Evolutionary conservation across 2,329 filamentous ascomycete species (phyloP).

Genomic region (Colletotrichum navitas): DNA sequence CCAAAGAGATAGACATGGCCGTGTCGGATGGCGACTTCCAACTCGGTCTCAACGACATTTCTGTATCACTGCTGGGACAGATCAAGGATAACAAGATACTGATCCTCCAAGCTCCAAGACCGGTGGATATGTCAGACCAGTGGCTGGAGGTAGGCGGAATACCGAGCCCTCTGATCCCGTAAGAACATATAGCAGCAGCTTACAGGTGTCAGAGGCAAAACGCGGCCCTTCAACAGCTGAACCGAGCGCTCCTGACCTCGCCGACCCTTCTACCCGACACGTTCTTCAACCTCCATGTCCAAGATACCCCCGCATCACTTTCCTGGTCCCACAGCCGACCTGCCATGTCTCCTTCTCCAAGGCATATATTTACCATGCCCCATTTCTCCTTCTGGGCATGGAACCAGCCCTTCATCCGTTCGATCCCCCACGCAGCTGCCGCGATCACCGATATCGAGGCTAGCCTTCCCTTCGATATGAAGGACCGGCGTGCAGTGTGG

Average conservation of each 20-base stretch:
- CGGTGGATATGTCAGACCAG: constrained; percentile 56
- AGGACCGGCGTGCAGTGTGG: constrained; percentile 62
- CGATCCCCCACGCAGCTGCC: constrained; percentile 54
- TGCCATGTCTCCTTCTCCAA: constrained; percentile 52
- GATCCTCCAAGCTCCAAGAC: constrained; percentile 58
- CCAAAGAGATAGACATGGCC: constrained; percentile 59
- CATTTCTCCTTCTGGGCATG: constrained; percentile 70
- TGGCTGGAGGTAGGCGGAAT: constrained; percentile 54
- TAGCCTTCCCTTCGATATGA: constrained; percentile 44
- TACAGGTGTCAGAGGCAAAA: constrained; percentile 55
- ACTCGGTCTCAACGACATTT: constrained; percentile 48
- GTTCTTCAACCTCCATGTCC: constrained; percentile 64
- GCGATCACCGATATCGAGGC: constrained; percentile 56
- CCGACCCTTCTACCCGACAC: constrained; percentile 63
- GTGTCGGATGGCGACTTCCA: constrained; percentile 59
- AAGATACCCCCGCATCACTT: constrained; percentile 60
- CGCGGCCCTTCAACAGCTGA: constrained; percentile 66
- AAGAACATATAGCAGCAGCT: constrained; percentile 26
- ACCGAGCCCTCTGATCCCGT: background rate
- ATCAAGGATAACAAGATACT: constrained; percentile 52
- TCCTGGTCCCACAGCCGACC: constrained; percentile 63
- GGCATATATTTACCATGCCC: constrained; percentile 63
- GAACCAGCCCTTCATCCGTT: constrained; percentile 63
- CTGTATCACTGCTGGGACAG: constrained; percentile 55
- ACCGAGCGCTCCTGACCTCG: constrained; percentile 64